phyloP scores from a whole-genome alignment of 441 rosid species.

The Sinapis alba region DNA sequence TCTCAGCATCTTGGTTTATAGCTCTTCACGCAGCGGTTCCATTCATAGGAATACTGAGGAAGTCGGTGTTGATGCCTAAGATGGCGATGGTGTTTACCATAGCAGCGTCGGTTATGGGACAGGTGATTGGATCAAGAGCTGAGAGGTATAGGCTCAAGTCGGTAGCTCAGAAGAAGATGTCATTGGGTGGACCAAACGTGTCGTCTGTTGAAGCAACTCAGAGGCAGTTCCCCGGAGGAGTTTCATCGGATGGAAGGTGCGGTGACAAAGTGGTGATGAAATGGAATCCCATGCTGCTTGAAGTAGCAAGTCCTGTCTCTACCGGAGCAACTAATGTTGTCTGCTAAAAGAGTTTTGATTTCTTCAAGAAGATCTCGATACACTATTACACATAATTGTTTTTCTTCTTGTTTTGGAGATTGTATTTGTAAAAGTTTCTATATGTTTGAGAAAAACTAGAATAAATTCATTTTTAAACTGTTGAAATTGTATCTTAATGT shows the following conservation, averaged over 20 bases:
- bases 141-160: conserved; percentile 63
- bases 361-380: not conserved
- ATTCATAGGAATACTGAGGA: conserved; percentile 70
- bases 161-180: conserved; percentile 38
- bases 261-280: conserved; percentile 36
- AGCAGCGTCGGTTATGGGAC: conserved; percentile 71
- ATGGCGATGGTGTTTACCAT: conserved; percentile 77
- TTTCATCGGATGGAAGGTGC: conserved; percentile 32
- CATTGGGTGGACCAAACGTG: not conserved
- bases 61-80: conserved; percentile 72
- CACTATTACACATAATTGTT: not conserved
- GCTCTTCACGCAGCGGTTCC: conserved; percentile 86
- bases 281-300: conserved; percentile 41
- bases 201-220: not conserved
- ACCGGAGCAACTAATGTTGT: conserved; percentile 37
- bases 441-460: conserved; percentile 31
- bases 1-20: conserved; percentile 66
- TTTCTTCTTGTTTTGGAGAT: not conserved
- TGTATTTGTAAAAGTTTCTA: conserved; percentile 26
- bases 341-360: conserved; percentile 33
- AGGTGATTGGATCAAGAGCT: conserved; percentile 78
- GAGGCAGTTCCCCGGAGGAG: not conserved
- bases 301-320: conserved; percentile 32
- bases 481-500: conserved; percentile 20
- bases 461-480: conserved; percentile 20